Conservation (phyloP, 2,329 filamentous ascomycete species). For the Alternaria sp. region DNA sequence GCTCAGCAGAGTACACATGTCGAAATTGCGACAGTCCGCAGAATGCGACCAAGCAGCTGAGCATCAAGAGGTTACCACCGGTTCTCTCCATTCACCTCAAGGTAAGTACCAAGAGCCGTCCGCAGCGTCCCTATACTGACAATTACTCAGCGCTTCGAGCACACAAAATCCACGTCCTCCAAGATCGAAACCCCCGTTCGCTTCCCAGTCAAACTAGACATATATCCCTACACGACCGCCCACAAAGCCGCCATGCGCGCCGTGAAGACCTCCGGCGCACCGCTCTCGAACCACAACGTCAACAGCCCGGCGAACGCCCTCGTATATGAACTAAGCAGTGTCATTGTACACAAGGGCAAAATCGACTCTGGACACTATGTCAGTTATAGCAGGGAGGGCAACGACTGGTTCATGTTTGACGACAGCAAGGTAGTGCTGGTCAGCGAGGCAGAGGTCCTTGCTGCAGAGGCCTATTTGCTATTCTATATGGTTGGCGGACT, state of each 20-base stretch:
- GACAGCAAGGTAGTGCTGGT: conserved; percentile 90
- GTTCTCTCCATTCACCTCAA: conserved; percentile 93
- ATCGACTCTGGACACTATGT: conserved; percentile 93
- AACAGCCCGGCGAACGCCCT: conserved; percentile 58
- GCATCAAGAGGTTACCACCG: conserved; percentile 83
- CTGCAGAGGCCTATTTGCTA: conserved; percentile 85
- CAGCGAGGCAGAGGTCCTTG: conserved; percentile 81
- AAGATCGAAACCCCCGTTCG: conserved; percentile 88
- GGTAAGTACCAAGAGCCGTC: conserved; percentile 55
- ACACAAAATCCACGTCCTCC: conserved; percentile 74
- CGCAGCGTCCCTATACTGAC: not conserved
- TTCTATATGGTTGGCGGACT: conserved; percentile 68
- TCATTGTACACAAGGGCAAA: conserved; percentile 91
- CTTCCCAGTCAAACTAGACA: conserved; percentile 86
- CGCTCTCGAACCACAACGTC: conserved; percentile 39
- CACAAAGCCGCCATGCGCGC: conserved; percentile 43
- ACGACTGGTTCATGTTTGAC: conserved; percentile 94
- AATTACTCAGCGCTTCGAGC: conserved; percentile 69
- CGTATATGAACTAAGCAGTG: conserved; percentile 85
- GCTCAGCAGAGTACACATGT: conserved; percentile 82
- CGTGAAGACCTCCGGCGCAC: conserved; percentile 46
- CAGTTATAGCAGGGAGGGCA: conserved; percentile 83
- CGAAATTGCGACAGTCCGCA: conserved; percentile 76
- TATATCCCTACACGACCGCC: conserved; percentile 85
- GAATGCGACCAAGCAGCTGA: conserved; percentile 82